phyloP scores from a whole-genome alignment of 129 eudicot species.

The Chrysanthemum seticuspe region DNA sequence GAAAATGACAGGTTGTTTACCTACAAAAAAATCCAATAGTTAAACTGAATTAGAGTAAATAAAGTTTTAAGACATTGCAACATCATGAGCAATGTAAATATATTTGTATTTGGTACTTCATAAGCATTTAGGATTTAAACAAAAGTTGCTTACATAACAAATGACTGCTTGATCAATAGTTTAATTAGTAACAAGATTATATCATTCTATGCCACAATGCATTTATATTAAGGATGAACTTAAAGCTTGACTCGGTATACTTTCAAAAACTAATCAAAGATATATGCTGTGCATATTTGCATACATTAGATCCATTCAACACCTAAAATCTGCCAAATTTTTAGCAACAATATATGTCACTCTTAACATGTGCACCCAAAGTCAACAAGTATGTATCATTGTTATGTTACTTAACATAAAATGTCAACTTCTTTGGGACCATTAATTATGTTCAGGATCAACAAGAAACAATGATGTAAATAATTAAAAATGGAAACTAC shows the following conservation, averaged over 20 bases:
- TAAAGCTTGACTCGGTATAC: not conserved
- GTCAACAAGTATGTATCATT: slow-evolving; percentile 15
- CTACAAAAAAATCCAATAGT: no score
- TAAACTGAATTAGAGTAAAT: no score
- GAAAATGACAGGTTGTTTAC: no score
- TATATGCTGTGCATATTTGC: not conserved
- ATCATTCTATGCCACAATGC: no score
- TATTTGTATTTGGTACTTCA: no score
- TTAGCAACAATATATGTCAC: not conserved
- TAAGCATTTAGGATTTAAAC: no score
- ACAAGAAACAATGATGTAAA: slow-evolving; percentile 10
- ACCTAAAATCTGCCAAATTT: not conserved
- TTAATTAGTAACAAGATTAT: no score
- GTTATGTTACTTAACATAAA: slow-evolving; percentile 7
- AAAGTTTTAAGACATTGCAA: no score
- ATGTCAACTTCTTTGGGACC: slow-evolving; percentile 18
- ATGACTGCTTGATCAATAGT: no score
- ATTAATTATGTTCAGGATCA: not conserved
- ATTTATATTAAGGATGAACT: no score
- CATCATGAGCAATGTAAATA: no score
- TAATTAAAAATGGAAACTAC: slow-evolving; percentile 13
- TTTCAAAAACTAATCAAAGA: not conserved
- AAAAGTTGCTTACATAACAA: no score
- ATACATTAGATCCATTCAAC: slow-evolving; percentile 12
- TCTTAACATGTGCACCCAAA: not conserved